Conservation (phyloP, 2,329 filamentous ascomycete genomes). For the Dactylellina parvicollis region DNA sequence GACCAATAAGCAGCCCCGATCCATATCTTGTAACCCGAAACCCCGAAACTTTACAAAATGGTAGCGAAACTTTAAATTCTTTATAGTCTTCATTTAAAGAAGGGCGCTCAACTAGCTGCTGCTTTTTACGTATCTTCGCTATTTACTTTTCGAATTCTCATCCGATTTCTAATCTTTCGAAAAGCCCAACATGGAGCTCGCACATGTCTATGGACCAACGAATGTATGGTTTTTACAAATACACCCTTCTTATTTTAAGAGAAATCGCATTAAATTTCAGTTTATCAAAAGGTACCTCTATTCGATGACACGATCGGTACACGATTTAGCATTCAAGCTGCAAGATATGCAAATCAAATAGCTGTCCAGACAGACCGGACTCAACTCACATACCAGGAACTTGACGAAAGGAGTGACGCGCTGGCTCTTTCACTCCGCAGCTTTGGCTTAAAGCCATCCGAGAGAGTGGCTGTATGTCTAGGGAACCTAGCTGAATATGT, state of each 20-base stretch:
- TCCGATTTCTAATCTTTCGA: too few species aligned
- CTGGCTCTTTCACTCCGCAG: slow-evolving; percentile 76
- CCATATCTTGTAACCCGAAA: too few species aligned
- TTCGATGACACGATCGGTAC: slow-evolving; percentile 7
- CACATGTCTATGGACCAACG: slow-evolving; percentile 6
- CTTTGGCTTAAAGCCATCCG: slow-evolving; percentile 79
- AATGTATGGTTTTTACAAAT: not conserved
- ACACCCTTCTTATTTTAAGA: too few species aligned
- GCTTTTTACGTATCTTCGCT: too few species aligned
- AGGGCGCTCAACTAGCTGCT: too few species aligned
- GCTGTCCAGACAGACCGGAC: slow-evolving; percentile 71
- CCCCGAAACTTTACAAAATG: too few species aligned
- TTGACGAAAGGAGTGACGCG: slow-evolving; percentile 79
- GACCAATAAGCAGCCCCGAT: too few species aligned
- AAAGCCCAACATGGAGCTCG: too few species aligned
- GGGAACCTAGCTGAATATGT: slow-evolving; percentile 90
- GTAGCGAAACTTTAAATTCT: too few species aligned
- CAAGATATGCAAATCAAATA: slow-evolving; percentile 62
- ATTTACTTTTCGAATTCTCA: too few species aligned
- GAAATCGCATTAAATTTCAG: too few species aligned
- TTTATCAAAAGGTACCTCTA: slow-evolving; percentile 25
- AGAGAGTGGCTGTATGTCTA: slow-evolving; percentile 84
- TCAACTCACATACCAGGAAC: slow-evolving; percentile 75
- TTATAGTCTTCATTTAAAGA: too few species aligned
- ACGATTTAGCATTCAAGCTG: not conserved